Evolutionary conservation across 129 eudicot genomes (phyloP).

Genomic region (Flaveria bidentis): DNA sequence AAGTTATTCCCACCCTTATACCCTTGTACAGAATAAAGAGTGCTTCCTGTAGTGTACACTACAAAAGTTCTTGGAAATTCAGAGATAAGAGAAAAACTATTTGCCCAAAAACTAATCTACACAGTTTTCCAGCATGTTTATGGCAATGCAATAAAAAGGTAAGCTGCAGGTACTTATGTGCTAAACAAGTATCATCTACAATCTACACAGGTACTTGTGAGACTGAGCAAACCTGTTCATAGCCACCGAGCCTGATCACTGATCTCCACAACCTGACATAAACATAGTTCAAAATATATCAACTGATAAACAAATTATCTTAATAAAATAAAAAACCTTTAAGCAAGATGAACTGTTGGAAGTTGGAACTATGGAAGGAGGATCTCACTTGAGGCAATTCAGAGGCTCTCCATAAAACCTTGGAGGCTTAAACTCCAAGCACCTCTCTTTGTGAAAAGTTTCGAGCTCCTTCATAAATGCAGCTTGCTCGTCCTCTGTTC

Average conservation of each 20-base stretch:
- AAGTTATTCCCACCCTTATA: no score
- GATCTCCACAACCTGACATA: slow-evolving; percentile 81
- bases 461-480: slow-evolving; percentile 78
- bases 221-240: slow-evolving; percentile 60
- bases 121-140: slow-evolving; percentile 6
- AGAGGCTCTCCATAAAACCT: slow-evolving; percentile 79
- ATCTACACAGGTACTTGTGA: not conserved
- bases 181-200: slow-evolving; percentile 8
- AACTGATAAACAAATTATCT: not conserved
- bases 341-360: not conserved
- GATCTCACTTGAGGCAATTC: slow-evolving; percentile 79
- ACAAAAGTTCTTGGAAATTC: slow-evolving; percentile 1
- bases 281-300: not conserved
- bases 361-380: not conserved
- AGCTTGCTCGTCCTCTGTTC: slow-evolving; percentile 79
- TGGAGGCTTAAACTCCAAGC: slow-evolving; percentile 80
- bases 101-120: slow-evolving; percentile 14
- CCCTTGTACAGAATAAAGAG: not conserved
- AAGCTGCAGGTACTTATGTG: slow-evolving; percentile 6
- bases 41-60: not conserved
- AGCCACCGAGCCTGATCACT: slow-evolving; percentile 81
- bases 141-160: not conserved
- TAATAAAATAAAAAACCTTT: no score
- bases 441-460: slow-evolving; percentile 65
- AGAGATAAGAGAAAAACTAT: not conserved